Percentiles rank a stretch among this genome's conserved stretches.
Evolutionary conservation across 2,329 filamentous ascomycete species (phyloP).

Genomic region (Trichoderma cornu-damae): DNA sequence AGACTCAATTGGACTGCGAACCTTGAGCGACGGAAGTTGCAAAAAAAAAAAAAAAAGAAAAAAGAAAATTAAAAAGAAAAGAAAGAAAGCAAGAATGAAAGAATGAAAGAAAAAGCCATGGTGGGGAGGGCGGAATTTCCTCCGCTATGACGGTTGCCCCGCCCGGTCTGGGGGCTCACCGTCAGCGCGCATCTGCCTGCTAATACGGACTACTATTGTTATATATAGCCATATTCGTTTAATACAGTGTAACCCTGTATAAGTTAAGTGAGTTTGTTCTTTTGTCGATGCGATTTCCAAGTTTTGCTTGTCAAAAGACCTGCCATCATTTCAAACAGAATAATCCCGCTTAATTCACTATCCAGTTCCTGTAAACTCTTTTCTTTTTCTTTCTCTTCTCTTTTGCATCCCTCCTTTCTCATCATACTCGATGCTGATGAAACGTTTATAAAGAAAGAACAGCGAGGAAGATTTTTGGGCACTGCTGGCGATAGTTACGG

Average conservation of each 20-base stretch:
- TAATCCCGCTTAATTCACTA: no score
- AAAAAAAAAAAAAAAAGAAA: no score
- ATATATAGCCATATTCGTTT: no score
- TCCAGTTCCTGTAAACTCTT: neutral
- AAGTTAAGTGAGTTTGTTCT: no score
- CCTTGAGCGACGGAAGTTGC: conserved; percentile 8
- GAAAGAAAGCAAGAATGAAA: no score
- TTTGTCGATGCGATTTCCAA: neutral
- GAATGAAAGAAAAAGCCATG: conserved; percentile 16
- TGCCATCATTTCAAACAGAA: neutral
- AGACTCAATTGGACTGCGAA: conserved; percentile 10
- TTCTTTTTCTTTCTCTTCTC: fast-evolving
- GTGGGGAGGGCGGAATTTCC: conserved; percentile 18
- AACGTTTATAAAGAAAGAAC: neutral
- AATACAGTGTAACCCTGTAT: neutral
- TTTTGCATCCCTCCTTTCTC: no score
- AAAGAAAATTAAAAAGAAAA: no score
- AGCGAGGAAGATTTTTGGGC: neutral
- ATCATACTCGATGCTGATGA: no score
- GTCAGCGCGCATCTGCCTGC: conserved; percentile 20
- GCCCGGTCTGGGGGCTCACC: conserved; percentile 14
- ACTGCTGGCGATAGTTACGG: no score
- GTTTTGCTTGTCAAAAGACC: neutral
- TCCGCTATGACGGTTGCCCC: conserved; percentile 17
- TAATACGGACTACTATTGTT: no score